A percentile compares a stretch with the other conserved stretches of the same genome.
Evolutionary conservation across 192 early-diverging fungal genomes (phyloP).

Genomic region (Rhizoclosmatium sp.): DNA sequence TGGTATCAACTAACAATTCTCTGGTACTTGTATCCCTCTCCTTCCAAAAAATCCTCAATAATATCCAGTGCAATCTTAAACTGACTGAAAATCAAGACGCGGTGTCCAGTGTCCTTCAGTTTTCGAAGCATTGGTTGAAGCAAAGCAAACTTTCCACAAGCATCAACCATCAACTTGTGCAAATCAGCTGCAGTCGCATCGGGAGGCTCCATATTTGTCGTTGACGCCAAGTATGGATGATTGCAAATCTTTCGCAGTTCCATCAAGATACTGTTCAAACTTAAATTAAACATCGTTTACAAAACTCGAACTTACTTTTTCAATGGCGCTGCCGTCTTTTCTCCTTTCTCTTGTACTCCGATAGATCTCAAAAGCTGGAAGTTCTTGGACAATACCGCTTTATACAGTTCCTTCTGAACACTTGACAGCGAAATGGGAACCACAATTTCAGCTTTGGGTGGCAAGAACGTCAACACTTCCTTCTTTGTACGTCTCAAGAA

Average conservation of each 20-base stretch:
- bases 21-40: slow-evolving; percentile 57
- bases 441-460: slow-evolving; percentile 74
- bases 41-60: slow-evolving; percentile 74
- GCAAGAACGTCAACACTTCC: slow-evolving; percentile 57
- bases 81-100: slow-evolving; percentile 85
- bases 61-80: slow-evolving; percentile 87
- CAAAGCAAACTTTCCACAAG: slow-evolving; percentile 70
- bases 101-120: slow-evolving; percentile 64
- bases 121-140: slow-evolving; percentile 73
- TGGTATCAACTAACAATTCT: slow-evolving; percentile 50
- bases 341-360: slow-evolving; percentile 38
- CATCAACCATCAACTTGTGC: slow-evolving; percentile 62
- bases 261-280: slow-evolving; percentile 65
- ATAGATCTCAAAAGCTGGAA: slow-evolving; percentile 57
- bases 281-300: background rate
- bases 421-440: slow-evolving; percentile 74
- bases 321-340: slow-evolving; percentile 41
- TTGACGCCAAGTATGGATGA: slow-evolving; percentile 69
- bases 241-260: slow-evolving; percentile 72
- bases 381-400: slow-evolving; percentile 65
- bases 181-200: slow-evolving; percentile 50
- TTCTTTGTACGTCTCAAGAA: slow-evolving; percentile 78
- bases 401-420: slow-evolving; percentile 76
- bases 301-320: slow-evolving; percentile 33
- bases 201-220: slow-evolving; percentile 61